Conservation (phyloP, 164 flowering plant species). For the Pachysandra terminalis region DNA sequence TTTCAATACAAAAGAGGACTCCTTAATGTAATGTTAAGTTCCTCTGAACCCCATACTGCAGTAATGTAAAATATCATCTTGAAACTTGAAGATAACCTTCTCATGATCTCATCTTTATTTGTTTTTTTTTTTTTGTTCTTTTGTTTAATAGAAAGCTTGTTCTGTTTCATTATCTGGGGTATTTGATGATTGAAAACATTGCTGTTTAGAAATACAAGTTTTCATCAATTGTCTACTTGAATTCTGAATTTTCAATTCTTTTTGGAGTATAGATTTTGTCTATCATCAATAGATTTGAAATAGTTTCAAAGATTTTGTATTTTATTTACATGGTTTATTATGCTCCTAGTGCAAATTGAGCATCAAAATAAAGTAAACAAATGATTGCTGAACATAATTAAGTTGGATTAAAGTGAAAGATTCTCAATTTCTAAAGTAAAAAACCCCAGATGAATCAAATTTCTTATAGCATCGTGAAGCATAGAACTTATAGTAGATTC, state of each 20-base stretch:
- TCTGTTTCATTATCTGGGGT: no score
- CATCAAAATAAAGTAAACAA: background rate
- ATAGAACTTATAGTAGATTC: background rate
- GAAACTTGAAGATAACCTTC: background rate
- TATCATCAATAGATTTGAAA: no score
- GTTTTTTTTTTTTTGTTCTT: no score
- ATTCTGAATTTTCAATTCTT: no score
- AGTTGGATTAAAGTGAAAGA: background rate
- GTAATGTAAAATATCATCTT: background rate
- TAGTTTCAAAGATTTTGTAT: no score
- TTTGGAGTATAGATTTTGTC: no score
- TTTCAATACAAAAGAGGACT: conserved; percentile 3
- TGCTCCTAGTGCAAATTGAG: no score
- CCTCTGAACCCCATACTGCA: background rate
- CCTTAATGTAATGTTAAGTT: conserved; percentile 8
- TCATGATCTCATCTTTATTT: background rate
- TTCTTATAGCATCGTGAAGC: background rate
- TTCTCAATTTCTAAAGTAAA: background rate
- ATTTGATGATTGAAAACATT: no score
- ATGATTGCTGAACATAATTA: background rate
- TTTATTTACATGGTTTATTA: no score
- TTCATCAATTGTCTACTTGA: no score
- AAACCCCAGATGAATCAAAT: background rate
- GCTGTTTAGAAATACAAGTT: no score
- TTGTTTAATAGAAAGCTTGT: no score